These are phyloP conservation scores for Ulvella scutata DNA, from an alignment of 139 green algal genomes.

Conservation along the genomic window DNA sequence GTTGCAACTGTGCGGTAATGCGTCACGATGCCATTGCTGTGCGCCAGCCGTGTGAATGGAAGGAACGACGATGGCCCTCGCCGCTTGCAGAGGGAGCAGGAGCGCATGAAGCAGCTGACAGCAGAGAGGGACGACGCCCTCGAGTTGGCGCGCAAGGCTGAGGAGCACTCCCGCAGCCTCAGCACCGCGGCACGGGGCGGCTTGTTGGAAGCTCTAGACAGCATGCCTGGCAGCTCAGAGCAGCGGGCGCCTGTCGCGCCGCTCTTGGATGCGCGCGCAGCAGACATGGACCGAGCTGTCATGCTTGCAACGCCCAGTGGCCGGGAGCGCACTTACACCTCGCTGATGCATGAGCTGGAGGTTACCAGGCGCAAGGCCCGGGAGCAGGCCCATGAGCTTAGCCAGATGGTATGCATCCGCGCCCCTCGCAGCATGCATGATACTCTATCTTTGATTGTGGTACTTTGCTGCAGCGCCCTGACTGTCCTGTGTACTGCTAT, in stretches of 20 bases:
- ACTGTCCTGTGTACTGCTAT: too few relatives aligned
- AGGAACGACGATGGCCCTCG: too few relatives aligned
- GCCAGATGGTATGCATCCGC: neutral
- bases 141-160: neutral
- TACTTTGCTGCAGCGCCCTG: too few relatives aligned
- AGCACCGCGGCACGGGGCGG: neutral
- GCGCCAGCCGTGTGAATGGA: too few relatives aligned
- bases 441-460: too few relatives aligned
- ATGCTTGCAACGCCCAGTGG: too few relatives aligned
- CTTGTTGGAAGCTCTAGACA: neutral
- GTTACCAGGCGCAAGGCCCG: neutral
- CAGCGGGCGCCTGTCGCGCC: neutral
- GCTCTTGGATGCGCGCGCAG: neutral
- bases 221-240: neutral
- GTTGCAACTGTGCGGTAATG: too few relatives aligned
- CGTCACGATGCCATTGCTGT: too few relatives aligned
- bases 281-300: neutral
- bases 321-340: neutral
- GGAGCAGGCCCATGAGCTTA: neutral
- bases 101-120: neutral
- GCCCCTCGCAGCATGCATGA: too few relatives aligned
- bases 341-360: neutral
- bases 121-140: neutral
- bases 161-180: neutral
- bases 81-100: neutral